Evolutionary conservation across 495 filamentous ascomycete species (phyloP).

Genomic region (Penicillium canariense): DNA sequence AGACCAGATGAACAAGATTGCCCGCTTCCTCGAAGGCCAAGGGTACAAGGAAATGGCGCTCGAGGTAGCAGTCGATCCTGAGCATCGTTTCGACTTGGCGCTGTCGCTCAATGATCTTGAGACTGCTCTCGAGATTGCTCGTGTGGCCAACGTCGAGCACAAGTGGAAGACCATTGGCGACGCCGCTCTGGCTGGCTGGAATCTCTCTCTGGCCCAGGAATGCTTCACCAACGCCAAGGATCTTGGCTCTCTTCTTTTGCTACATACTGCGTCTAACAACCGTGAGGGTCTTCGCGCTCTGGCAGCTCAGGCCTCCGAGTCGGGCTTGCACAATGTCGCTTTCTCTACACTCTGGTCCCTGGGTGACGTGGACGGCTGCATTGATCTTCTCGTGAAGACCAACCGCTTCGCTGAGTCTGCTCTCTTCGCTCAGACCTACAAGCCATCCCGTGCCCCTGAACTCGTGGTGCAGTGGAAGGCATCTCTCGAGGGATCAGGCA

Average conservation of each 20-base stretch:
- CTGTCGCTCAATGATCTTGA: conserved; percentile 78
- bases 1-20: conserved; percentile 95
- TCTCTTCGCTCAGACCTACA: conserved; percentile 91
- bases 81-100: conserved; percentile 95
- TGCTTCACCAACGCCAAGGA: conserved; percentile 91
- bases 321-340: conserved; percentile 83
- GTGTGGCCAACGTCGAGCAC: conserved; percentile 82
- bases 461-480: conserved; percentile 77
- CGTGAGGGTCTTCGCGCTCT: conserved; percentile 68
- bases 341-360: conserved; percentile 89
- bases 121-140: conserved; percentile 81
- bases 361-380: conserved; percentile 76
- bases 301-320: conserved; percentile 66
- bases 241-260: conserved; percentile 79
- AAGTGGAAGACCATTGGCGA: conserved; percentile 98
- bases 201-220: conserved; percentile 82
- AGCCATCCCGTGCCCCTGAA: conserved; percentile 69
- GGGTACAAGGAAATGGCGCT: conserved; percentile 94
- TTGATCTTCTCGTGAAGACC: conserved; percentile 75
- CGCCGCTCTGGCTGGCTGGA: conserved; percentile 81
- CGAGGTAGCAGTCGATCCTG: conserved; percentile 91
- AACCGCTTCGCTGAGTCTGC: conserved; percentile 80
- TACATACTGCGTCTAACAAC: conserved; percentile 80
- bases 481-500: conserved; percentile 72
- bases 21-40: conserved; percentile 95